These are phyloP conservation scores for Cytospora schulzeri DNA, from an alignment of 2,329 filamentous ascomycete genomes.

Conservation along the genomic window DNA sequence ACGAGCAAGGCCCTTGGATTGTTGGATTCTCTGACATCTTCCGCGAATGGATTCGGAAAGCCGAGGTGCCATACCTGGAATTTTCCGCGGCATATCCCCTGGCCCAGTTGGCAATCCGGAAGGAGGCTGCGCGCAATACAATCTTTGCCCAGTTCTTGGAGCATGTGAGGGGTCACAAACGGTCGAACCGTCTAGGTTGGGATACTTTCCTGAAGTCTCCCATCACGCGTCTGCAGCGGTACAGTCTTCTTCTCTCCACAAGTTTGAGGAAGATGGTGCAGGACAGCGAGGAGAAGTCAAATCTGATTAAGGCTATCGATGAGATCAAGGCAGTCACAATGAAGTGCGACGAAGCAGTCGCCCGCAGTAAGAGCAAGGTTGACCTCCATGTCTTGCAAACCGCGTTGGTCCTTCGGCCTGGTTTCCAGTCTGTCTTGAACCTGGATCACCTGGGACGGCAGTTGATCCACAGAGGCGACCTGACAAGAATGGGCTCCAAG, in stretches of 20 bases:
- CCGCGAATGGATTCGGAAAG: constrained; percentile 96
- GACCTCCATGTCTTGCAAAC: constrained; percentile 80
- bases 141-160: constrained; percentile 87
- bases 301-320: constrained; percentile 79
- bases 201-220: constrained; percentile 92
- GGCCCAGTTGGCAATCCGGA: constrained; percentile 79
- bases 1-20: constrained; percentile 95
- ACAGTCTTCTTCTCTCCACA: constrained; percentile 78
- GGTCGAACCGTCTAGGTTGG: constrained; percentile 85
- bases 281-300: constrained; percentile 88
- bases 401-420: constrained; percentile 82
- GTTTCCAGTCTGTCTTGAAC: constrained; percentile 87
- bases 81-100: constrained; percentile 88
- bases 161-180: constrained; percentile 73
- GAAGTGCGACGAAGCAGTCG: constrained; percentile 91
- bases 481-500: constrained; percentile 85
- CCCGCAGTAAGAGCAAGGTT: constrained; percentile 89
- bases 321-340: constrained; percentile 88
- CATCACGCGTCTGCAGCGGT: constrained; percentile 89
- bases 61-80: constrained; percentile 83
- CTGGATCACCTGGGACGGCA: constrained; percentile 92
- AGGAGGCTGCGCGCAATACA: constrained; percentile 81
- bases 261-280: constrained; percentile 81
- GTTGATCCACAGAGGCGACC: constrained; percentile 83
- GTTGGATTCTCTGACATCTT: constrained; percentile 95